Evolutionary conservation across 345 rosid genomes (phyloP).

Genomic region (Aquilaria yunnanensis): DNA sequence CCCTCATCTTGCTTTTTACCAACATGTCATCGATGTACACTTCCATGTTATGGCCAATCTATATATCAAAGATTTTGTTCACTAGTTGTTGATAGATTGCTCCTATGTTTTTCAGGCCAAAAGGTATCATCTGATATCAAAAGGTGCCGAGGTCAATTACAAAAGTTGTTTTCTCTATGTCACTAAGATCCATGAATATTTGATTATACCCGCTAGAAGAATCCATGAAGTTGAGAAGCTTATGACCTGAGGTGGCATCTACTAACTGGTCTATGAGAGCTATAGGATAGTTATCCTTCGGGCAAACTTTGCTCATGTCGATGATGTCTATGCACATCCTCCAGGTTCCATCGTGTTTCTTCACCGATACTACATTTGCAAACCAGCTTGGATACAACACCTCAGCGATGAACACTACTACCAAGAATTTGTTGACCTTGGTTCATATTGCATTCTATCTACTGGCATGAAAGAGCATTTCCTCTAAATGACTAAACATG

Average conservation of each 20-base stretch:
- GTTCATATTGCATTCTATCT: too few species aligned
- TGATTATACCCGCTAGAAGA: not conserved
- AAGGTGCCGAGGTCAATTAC: not conserved
- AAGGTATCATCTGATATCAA: not conserved
- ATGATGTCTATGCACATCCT: too few species aligned
- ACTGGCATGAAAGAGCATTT: too few species aligned
- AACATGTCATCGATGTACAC: not conserved
- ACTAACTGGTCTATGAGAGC: not conserved
- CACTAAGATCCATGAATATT: not conserved
- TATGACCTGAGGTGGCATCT: not conserved
- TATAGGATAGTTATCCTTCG: not conserved
- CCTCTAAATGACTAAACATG: too few species aligned
- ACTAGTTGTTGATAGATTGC: not conserved
- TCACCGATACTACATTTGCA: too few species aligned
- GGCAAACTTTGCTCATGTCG: too few species aligned
- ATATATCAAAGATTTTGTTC: not conserved
- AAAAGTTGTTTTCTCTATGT: not conserved
- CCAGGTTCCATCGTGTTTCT: too few species aligned
- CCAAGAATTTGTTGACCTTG: too few species aligned
- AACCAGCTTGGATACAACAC: too few species aligned
- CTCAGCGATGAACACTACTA: too few species aligned
- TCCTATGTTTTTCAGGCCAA: not conserved
- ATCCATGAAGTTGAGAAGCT: not conserved
- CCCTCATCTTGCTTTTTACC: not conserved
- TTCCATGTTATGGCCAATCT: not conserved